A percentile compares a stretch with the other conserved stretches of the same genome.
Conservation (phyloP, 2,329 filamentous ascomycete species). For the Penicillium sp. region DNA sequence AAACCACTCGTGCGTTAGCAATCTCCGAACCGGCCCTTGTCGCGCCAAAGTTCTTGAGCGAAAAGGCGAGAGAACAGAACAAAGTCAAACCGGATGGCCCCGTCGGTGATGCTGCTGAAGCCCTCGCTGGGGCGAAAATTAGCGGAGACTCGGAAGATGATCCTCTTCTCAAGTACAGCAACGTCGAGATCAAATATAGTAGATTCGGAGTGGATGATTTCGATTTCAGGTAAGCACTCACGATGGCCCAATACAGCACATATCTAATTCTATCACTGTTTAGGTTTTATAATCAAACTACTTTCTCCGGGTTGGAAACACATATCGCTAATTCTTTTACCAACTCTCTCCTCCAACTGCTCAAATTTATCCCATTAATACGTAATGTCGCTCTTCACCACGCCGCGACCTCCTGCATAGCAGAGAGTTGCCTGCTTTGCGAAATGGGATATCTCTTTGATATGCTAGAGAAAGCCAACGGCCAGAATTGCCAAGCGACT, state of each 20-base stretch:
- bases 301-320: conserved; percentile 89
- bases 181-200: conserved; percentile 98
- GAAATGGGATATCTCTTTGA: conserved; percentile 96
- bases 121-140: conserved; percentile 70
- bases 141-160: conserved; percentile 77
- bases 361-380: conserved; percentile 86
- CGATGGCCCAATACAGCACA: conserved; percentile 8
- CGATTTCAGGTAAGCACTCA: conserved; percentile 85
- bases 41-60: conserved; percentile 91
- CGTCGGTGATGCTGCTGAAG: conserved; percentile 64
- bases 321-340: conserved; percentile 97
- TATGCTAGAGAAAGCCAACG: conserved; percentile 95
- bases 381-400: conserved; percentile 89
- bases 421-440: conserved; percentile 84
- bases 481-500: conserved; percentile 92
- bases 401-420: conserved; percentile 80
- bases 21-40: conserved; percentile 66
- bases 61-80: conserved; percentile 75
- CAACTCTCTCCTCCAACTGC: conserved; percentile 87
- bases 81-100: conserved; percentile 44
- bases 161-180: conserved; percentile 85
- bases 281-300: conserved; percentile 93
- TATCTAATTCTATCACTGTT: not conserved
- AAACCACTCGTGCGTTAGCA: conserved; percentile 71
- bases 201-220: conserved; percentile 99